Percentiles rank a stretch among this genome's conserved stretches.
Evolutionary conservation across 257 asterid genomes (phyloP).

Genomic region (Nyctanthes arbortristis): DNA sequence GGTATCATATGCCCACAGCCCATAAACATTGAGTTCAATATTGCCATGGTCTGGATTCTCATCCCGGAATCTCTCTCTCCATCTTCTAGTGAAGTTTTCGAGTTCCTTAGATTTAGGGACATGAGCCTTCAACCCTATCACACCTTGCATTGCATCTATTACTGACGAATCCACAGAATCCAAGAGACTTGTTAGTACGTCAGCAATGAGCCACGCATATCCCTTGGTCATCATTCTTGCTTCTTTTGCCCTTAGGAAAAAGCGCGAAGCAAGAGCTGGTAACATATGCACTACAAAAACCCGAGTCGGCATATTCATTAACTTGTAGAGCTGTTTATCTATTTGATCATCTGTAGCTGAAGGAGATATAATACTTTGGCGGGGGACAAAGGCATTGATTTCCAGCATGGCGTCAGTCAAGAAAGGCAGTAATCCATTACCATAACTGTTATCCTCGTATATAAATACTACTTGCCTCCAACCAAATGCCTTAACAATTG

Average conservation of each 20-base stretch:
- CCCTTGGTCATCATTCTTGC: conserved; percentile 47
- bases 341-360: conserved; percentile 37
- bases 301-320: conserved; percentile 45
- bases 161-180: conserved; percentile 28
- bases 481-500: conserved; percentile 33
- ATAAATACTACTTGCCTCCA: conserved; percentile 49
- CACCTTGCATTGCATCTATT: conserved; percentile 58
- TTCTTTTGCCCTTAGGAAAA: conserved; percentile 38
- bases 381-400: conserved; percentile 23
- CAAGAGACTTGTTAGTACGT: conserved; percentile 38
- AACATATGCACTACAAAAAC: conserved; percentile 49
- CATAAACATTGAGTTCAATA: conserved; percentile 38
- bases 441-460: conserved; percentile 38
- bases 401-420: conserved; percentile 33
- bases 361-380: conserved; percentile 36
- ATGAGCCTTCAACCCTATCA: conserved; percentile 46
- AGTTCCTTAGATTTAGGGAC: conserved; percentile 32
- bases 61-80: conserved; percentile 40
- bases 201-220: conserved; percentile 55
- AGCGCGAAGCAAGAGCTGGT: conserved; percentile 37
- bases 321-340: conserved; percentile 28
- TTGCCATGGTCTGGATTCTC: conserved; percentile 41
- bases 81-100: conserved; percentile 29
- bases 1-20: conserved; percentile 57
- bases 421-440: conserved; percentile 42